A percentile compares a stretch with the other conserved stretches of the same genome.
Evolutionary conservation across 129 eudicot species (phyloP).

Genomic region (Scalesia atractyloides): DNA sequence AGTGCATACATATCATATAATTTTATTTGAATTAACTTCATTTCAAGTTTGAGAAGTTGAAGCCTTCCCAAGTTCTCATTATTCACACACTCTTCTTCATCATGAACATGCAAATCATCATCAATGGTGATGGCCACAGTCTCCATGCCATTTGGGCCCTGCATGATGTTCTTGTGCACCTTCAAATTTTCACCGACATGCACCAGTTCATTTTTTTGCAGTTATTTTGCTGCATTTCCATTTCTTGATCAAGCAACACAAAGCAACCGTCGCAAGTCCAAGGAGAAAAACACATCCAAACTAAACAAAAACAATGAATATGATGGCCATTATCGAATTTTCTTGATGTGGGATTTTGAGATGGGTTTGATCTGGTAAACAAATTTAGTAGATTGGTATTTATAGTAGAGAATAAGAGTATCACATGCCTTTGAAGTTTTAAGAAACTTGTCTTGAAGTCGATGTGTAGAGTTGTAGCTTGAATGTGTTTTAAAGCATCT

Average conservation of each 20-base stretch:
- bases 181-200: conserved; percentile 43
- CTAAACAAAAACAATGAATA: conserved; percentile 50
- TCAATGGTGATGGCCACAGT: conserved; percentile 52
- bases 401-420: conserved; percentile 36
- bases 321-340: conserved; percentile 27
- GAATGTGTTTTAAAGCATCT: conserved; percentile 52
- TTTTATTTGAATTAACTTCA: too few relatives aligned
- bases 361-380: conserved; percentile 32
- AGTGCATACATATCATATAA: too few relatives aligned
- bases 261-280: conserved; percentile 45
- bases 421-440: conserved; percentile 54
- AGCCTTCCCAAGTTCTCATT: too few relatives aligned
- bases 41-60: too few relatives aligned
- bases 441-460: conserved; percentile 56
- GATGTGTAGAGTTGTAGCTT: conserved; percentile 6
- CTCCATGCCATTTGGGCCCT: conserved; percentile 58
- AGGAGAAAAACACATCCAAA: conserved; percentile 54
- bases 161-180: conserved; percentile 46
- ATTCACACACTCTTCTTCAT: too few relatives aligned
- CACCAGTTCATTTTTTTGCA: conserved; percentile 40
- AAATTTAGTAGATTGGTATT: conserved; percentile 25
- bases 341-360: neutral
- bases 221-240: conserved; percentile 41
- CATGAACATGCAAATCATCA: conserved; percentile 61
- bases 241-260: conserved; percentile 58